Evolutionary conservation across 495 filamentous ascomycete genomes (phyloP).

Genomic region (Hyaloscypha hepaticicola): DNA sequence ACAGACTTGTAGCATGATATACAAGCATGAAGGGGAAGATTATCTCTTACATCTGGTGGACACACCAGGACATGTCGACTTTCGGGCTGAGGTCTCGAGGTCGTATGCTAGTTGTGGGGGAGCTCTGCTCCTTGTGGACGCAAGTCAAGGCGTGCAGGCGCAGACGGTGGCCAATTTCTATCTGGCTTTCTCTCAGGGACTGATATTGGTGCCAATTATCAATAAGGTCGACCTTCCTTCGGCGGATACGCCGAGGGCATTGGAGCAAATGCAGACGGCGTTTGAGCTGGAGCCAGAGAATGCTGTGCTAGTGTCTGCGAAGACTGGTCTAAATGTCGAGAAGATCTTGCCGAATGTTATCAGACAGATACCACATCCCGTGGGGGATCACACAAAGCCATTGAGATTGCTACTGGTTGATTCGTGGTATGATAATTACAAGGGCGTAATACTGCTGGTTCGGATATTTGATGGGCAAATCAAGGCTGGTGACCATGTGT

Average conservation of each 20-base stretch:
- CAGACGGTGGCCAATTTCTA: constrained; percentile 99
- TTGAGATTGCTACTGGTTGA: constrained; percentile 88
- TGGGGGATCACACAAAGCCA: constrained; percentile 67
- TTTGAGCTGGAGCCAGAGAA: constrained; percentile 84
- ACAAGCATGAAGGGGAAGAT: constrained; percentile 79
- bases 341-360: constrained; percentile 80
- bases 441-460: constrained; percentile 88
- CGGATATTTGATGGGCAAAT: constrained; percentile 88
- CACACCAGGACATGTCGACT: constrained; percentile 97
- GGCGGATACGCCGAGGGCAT: constrained; percentile 77
- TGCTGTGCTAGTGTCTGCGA: constrained; percentile 87
- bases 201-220: constrained; percentile 84
- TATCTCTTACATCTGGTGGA: constrained; percentile 95
- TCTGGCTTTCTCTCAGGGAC: constrained; percentile 86
- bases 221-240: constrained; percentile 95
- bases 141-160: constrained; percentile 87
- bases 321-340: constrained; percentile 86
- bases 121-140: constrained; percentile 89
- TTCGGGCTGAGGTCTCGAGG: constrained; percentile 90
- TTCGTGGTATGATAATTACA: constrained; percentile 96
- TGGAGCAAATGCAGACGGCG: constrained; percentile 78
- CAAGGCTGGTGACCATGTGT: constrained; percentile 75
- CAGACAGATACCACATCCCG: constrained; percentile 76
- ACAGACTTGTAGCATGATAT: constrained; percentile 97
- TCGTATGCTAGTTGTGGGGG: constrained; percentile 96